Evolutionary conservation across 192 early-diverging fungal genomes (phyloP), one percentile per base, ranked within the genome.

Genomic region (Coemansia sp.): DNA sequence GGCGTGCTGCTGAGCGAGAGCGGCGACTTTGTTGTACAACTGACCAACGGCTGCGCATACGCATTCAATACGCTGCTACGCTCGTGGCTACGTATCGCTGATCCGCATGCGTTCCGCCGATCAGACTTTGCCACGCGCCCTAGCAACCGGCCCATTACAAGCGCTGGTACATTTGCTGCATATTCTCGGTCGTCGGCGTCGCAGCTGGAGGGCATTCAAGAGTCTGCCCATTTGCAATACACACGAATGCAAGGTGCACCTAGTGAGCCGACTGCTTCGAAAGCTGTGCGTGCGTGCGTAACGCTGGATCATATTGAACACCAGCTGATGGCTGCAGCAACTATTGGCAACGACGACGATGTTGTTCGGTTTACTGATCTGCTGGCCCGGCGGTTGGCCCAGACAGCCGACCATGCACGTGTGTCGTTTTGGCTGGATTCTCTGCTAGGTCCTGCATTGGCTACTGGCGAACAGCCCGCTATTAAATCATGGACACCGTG

Each of bases 281-380:
- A 25, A 45, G 3, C 53, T 48, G 43, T 37, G 43, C 37, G 38
- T 5, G 7, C 22, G 17, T 10, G 57, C 19, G 61, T 71, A 6
- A 82, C 80, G 26, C 27, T 82, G 71, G 80, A 82, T 22, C 80
- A 82, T 27, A n/a, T 82, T 31, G 80, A 82, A 60, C 65, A 74
- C 59, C 67, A 69, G 56, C n/a, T 79, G 25, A 3, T 38, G 25
- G 27, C 71, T 8, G 62, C 76, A 0, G 57, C 23, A 3, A 25
- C 61, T 26, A 60, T 79, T 51, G 70, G 37, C 3, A 47, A 48
- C 25, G 6, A 48, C 11, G 16, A 68, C 25, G 69, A 74, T 56
- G 69, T 82, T 31, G 47, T 61, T 31, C 55, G 58, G 11, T 77
- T 63, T 45, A 67, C 45, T 17, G 69, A 68, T 35, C 31, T 66